Conservation (phyloP, 345 rosid genomes). For the Citrus mangshanensis region DNA sequence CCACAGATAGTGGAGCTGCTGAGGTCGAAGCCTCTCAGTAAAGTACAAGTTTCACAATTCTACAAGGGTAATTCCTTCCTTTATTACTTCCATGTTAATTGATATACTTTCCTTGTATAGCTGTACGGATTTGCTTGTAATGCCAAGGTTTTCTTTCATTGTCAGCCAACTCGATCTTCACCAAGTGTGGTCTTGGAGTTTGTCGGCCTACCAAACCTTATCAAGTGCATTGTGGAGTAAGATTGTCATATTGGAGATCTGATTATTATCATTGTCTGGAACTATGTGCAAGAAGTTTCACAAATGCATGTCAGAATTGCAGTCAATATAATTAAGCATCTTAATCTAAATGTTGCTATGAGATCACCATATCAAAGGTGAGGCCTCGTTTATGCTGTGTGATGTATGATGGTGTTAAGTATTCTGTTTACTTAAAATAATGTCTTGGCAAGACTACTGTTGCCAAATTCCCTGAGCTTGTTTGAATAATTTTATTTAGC, state of each 20-base stretch:
- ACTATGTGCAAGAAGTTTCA: neutral
- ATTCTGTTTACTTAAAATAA: neutral
- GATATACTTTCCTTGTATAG: neutral
- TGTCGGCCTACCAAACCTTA: neutral
- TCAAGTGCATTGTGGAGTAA: neutral
- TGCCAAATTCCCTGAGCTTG: neutral
- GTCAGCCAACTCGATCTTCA: slow-evolving; percentile 29
- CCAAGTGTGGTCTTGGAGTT: slow-evolving; percentile 14
- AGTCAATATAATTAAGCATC: neutral
- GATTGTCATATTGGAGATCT: neutral
- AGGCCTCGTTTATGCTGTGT: too few species aligned
- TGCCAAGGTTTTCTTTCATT: slow-evolving; percentile 23
- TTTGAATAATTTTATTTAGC: neutral
- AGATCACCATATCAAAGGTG: neutral
- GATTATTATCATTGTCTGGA: neutral
- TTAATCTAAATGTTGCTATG: neutral
- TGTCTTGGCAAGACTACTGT: neutral
- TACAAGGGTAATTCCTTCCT: slow-evolving; percentile 40
- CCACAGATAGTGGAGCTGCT: slow-evolving; percentile 33
- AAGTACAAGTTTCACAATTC: slow-evolving; percentile 16
- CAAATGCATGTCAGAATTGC: neutral
- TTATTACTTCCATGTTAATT: slow-evolving; percentile 20
- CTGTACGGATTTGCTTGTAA: slow-evolving; percentile 31
- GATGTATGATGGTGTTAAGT: neutral
- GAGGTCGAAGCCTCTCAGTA: slow-evolving; percentile 31